Evolutionary conservation across 2,329 filamentous ascomycete species (phyloP).

Genomic region (Fusarium solani-melongenae): DNA sequence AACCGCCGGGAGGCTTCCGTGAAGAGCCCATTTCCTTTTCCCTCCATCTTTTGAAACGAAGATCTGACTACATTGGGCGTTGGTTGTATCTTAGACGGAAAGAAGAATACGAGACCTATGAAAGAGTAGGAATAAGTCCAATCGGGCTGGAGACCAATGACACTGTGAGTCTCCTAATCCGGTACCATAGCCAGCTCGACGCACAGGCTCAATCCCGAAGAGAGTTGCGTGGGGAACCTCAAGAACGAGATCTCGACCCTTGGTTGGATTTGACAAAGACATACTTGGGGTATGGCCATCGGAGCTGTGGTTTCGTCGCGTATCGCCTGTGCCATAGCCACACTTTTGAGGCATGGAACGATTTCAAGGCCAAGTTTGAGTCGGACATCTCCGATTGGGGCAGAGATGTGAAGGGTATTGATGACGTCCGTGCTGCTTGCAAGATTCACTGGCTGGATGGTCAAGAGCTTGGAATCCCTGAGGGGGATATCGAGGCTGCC

Average conservation of each 20-base stretch:
- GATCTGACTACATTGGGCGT: slow-evolving; percentile 8
- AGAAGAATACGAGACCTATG: not conserved
- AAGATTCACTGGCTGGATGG: slow-evolving; percentile 42
- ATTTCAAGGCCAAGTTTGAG: slow-evolving; percentile 41
- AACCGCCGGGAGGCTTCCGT: not conserved
- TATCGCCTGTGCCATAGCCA: slow-evolving; percentile 38
- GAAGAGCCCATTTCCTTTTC: slow-evolving; percentile 24
- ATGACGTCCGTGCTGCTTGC: slow-evolving; percentile 22
- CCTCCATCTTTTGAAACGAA: slow-evolving; percentile 3
- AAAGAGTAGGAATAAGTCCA: not conserved
- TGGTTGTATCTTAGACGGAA: slow-evolving; percentile 6
- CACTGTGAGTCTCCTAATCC: slow-evolving; percentile 3
- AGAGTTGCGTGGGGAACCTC: slow-evolving; percentile 15
- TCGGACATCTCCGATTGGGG: slow-evolving; percentile 43
- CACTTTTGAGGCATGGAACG: slow-evolving; percentile 36
- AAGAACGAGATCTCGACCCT: not conserved
- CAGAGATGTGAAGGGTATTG: not conserved
- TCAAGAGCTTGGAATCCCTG: slow-evolving; percentile 13
- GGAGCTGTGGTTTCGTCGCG: slow-evolving; percentile 28
- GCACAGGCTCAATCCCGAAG: slow-evolving; percentile 15
- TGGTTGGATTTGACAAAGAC: slow-evolving; percentile 15
- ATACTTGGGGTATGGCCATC: accelerated
- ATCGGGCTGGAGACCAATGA: not conserved
- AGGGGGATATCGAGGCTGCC: slow-evolving; percentile 33
- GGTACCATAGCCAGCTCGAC: slow-evolving; percentile 5